Conservation (phyloP, 2,329 filamentous ascomycete species). For the Aspergillus ruber region DNA sequence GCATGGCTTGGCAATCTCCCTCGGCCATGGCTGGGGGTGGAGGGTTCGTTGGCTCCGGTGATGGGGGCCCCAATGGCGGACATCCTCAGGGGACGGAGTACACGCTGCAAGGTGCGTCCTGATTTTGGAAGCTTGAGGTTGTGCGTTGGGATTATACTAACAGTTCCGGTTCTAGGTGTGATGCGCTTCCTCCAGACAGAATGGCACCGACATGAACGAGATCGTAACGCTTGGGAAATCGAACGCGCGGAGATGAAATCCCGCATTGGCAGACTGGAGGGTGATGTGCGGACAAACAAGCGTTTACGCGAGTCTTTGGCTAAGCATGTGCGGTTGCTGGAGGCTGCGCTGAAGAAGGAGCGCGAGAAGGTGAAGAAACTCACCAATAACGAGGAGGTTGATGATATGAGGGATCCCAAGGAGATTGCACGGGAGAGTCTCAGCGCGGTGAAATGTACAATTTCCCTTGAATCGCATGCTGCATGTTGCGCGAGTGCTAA, state of each 20-base stretch:
- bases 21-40: conserved; percentile 55
- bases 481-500: conserved; percentile 2
- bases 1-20: conserved; percentile 66
- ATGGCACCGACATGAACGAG: conserved; percentile 97
- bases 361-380: conserved; percentile 59
- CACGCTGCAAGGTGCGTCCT: conserved; percentile 59
- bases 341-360: conserved; percentile 80
- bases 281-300: conserved; percentile 78
- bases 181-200: conserved; percentile 99
- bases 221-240: conserved; percentile 97
- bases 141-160: neutral
- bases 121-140: neutral
- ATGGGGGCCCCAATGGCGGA: conserved; percentile 36
- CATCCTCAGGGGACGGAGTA: conserved; percentile 62
- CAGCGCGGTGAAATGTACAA: conserved; percentile 34
- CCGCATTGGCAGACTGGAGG: conserved; percentile 89
- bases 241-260: conserved; percentile 99
- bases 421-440: conserved; percentile 42
- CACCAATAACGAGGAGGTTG: conserved; percentile 46
- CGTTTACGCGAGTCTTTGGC: conserved; percentile 82
- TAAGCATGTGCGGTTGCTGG: conserved; percentile 83
- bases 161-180: conserved; percentile 56
- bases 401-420: conserved; percentile 39
- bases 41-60: conserved; percentile 43
- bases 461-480: neutral